These are phyloP conservation scores for Phoma herbarum DNA, from an alignment of 2,329 filamentous ascomycete genomes.

Conservation along the genomic window DNA sequence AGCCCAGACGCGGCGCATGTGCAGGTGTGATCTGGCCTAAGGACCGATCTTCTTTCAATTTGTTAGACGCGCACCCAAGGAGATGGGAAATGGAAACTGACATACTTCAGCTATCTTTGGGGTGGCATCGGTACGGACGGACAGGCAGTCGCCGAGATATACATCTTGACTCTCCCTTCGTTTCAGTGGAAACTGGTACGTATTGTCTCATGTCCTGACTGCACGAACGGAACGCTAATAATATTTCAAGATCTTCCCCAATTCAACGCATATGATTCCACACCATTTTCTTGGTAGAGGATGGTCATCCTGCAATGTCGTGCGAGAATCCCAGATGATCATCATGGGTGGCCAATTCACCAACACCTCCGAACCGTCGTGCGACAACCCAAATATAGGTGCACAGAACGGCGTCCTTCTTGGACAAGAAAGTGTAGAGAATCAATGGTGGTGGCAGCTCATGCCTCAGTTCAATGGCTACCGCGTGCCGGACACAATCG, in stretches of 20 bases:
- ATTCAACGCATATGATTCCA: background rate
- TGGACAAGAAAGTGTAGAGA: constrained; percentile 52
- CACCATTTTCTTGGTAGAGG: constrained; percentile 49
- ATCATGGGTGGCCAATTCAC: constrained; percentile 62
- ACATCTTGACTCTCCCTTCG: constrained; percentile 66
- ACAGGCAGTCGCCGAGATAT: constrained; percentile 66
- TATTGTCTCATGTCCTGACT: no score
- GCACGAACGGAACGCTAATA: no score
- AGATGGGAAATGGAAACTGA: background rate
- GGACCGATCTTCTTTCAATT: background rate
- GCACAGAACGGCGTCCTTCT: constrained; percentile 63
- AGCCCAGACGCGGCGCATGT: constrained; percentile 28
- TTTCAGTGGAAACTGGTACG: constrained; percentile 66
- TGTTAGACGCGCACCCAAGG: no score
- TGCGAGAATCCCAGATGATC: constrained; percentile 65
- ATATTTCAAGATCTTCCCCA: background rate
- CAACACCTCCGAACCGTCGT: constrained; percentile 52
- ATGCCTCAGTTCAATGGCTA: background rate
- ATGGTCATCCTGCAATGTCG: constrained; percentile 63
- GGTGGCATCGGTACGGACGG: constrained; percentile 61
- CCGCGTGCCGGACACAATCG: background rate
- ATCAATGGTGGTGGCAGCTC: background rate
- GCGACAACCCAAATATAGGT: constrained; percentile 61
- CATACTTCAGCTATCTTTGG: constrained; percentile 62
- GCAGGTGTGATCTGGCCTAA: background rate